Conservation (phyloP, 768 basidiomycete genomes). For the Hydnomerulius pinastri region DNA sequence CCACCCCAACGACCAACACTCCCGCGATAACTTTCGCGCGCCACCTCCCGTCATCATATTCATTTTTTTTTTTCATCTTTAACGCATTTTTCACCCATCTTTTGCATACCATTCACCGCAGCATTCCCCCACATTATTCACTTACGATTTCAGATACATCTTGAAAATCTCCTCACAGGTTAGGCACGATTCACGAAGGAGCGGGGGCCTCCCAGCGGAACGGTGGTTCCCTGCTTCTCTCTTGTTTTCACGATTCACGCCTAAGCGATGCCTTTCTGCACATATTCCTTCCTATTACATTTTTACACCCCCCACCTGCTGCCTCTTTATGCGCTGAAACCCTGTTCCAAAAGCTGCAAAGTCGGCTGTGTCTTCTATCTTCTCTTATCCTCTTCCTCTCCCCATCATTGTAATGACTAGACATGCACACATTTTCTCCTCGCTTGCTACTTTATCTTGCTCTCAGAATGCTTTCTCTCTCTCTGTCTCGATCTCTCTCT, state of each 20-base stretch:
- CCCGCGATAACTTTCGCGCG: slow-evolving; percentile 31
- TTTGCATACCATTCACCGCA: slow-evolving; percentile 36
- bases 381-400: slow-evolving; percentile 16
- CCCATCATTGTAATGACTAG: slow-evolving; percentile 67
- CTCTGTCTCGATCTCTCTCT: too few relatives aligned
- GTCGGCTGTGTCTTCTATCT: slow-evolving; percentile 21
- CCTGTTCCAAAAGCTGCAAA: slow-evolving; percentile 19
- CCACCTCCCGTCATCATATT: slow-evolving; percentile 28
- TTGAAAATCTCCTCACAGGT: slow-evolving; percentile 21
- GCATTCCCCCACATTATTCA: slow-evolving; percentile 19
- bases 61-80: slow-evolving; percentile 21
- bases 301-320: slow-evolving; percentile 9
- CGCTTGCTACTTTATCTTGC: slow-evolving; percentile 28
- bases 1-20: slow-evolving; percentile 24
- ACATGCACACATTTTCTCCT: slow-evolving; percentile 56
- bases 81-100: slow-evolving; percentile 34
- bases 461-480: slow-evolving; percentile 36
- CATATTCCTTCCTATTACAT: slow-evolving; percentile 10
- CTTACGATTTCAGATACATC: slow-evolving; percentile 18
- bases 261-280: slow-evolving; percentile 26
- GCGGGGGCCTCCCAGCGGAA: slow-evolving; percentile 14
- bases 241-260: slow-evolving; percentile 24
- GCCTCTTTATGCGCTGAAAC: slow-evolving; percentile 5
- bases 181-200: slow-evolving; percentile 11
- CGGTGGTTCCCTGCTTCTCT: slow-evolving; percentile 9